Conservation (phyloP, 2,329 filamentous ascomycete genomes). For the Diplocarpon mali region DNA sequence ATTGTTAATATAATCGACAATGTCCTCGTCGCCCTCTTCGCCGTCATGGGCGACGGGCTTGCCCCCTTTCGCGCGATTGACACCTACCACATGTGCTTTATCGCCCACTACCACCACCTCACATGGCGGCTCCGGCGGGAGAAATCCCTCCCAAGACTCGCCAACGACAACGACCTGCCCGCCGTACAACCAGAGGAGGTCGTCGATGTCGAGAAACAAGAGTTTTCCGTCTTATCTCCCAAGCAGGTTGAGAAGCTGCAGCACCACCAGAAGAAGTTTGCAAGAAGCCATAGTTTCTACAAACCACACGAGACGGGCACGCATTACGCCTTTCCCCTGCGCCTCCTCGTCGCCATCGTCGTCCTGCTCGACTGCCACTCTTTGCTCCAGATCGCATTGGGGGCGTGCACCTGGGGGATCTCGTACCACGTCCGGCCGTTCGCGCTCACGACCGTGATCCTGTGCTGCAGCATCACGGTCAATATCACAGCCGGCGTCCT, state of each 20-base stretch:
- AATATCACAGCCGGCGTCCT: slow-evolving; percentile 69
- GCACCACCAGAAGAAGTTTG: slow-evolving; percentile 70
- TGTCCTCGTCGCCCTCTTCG: slow-evolving; percentile 59
- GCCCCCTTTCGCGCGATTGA: slow-evolving; percentile 68
- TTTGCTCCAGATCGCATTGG: slow-evolving; percentile 68
- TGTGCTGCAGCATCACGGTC: slow-evolving; percentile 65
- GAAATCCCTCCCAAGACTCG: slow-evolving; percentile 42
- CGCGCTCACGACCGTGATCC: slow-evolving; percentile 69
- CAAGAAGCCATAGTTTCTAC: slow-evolving; percentile 79
- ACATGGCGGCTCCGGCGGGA: slow-evolving; percentile 50
- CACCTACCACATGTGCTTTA: slow-evolving; percentile 67
- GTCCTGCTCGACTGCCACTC: slow-evolving; percentile 70
- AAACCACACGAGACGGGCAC: slow-evolving; percentile 79
- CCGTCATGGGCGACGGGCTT: slow-evolving; percentile 58
- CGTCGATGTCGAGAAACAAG: slow-evolving; percentile 26
- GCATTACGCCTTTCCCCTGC: slow-evolving; percentile 67
- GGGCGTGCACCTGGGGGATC: slow-evolving; percentile 69
- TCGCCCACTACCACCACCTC: slow-evolving; percentile 52
- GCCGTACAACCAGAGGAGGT: slow-evolving; percentile 22
- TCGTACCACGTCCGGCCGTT: slow-evolving; percentile 56
- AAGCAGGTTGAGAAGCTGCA: slow-evolving; percentile 58
- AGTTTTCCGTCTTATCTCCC: slow-evolving; percentile 51
- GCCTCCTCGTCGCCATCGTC: slow-evolving; percentile 66
- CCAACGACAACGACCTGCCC: slow-evolving; percentile 51
- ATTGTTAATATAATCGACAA: slow-evolving; percentile 61